Evolutionary conservation across 768 basidiomycete species (phyloP), one percentile per base, ranked within the genome.

Genomic region (Jaapia argillacea): DNA sequence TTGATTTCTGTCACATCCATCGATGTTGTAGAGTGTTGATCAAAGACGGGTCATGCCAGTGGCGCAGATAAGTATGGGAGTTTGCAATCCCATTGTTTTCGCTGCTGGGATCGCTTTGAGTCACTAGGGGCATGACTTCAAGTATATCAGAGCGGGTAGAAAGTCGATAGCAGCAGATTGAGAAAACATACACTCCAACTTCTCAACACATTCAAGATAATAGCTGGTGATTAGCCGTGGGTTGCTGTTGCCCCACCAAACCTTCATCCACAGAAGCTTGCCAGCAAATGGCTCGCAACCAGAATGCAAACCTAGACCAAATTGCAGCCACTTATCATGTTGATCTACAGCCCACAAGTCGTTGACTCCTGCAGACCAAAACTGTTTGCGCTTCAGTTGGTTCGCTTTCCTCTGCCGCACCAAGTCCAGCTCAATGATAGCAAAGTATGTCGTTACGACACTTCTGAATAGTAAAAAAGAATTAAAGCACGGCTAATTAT

Each of bases 1-100:
- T 60, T 4, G 42, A 27, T 36, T 54, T 47, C 20, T 44, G 28
- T 2, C 35, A 33, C 56, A 51, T 56, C 51, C 63, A 74, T 0
- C 57, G 49, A 39, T 76, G 72, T 41, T 74, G 72, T 0, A 69
- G 41, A 0, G 60, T 66, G 0, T 56, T 65, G 0, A 6, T 4
- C 0, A 75, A 56, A 0, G 44, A 25, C 0, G 70, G 65, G 45
- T 77, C 71, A 5, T 65, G 59, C 0, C 27, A 33, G 4, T 73
- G 72, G 0, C 65, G 60, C 0, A 69, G 49, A 0, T 50, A 24
- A 0, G 72, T 71, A 0, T 73, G 69, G 0, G 52, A 54, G 51
- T 75, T 74, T 1, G 71, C 74, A 22, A 72, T 56, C 0, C 64
- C 58, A 46, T 61, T 60, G 43, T 74, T 75, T 42, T 72, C 68